These are phyloP conservation scores for Cadophora sp. DNA, from an alignment of 2,329 filamentous ascomycete species.

Conservation along the genomic window DNA sequence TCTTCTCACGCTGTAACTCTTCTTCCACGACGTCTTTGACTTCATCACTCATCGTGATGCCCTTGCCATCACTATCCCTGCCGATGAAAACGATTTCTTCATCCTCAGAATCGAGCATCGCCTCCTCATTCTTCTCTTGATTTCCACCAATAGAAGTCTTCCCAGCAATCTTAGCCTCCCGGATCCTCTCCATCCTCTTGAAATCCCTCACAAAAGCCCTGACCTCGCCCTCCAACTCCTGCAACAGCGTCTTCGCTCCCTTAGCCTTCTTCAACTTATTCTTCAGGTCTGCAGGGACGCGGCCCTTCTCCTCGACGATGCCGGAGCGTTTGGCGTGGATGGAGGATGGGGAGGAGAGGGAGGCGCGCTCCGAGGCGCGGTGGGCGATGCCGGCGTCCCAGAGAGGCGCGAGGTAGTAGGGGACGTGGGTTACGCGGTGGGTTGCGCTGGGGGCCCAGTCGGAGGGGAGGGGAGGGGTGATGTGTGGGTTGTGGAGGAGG, in stretches of 20 bases:
- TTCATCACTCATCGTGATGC: conserved; percentile 59
- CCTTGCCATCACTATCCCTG: conserved; percentile 51
- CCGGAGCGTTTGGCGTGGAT: conserved; percentile 43
- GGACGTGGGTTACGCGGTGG: conserved; percentile 77
- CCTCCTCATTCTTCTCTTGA: conserved; percentile 42
- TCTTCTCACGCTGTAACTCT: conserved; percentile 64
- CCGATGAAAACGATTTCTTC: conserved; percentile 94
- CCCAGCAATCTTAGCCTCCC: conserved; percentile 38
- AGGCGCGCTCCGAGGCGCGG: conserved; percentile 56
- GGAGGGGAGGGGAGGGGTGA: conserved; percentile 77
- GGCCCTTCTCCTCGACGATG: conserved; percentile 49
- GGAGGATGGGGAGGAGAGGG: conserved; percentile 37
- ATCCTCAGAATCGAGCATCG: conserved; percentile 62
- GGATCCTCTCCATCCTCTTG: conserved; percentile 55
- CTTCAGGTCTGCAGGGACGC: conserved; percentile 81
- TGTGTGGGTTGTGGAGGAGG: conserved; percentile 85
- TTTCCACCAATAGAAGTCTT: neutral
- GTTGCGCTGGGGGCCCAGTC: conserved; percentile 89
- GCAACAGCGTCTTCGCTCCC: conserved; percentile 80
- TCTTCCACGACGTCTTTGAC: conserved; percentile 59
- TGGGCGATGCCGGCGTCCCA: conserved; percentile 74
- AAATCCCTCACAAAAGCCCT: conserved; percentile 73
- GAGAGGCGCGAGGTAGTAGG: conserved; percentile 86
- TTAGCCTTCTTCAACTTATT: conserved; percentile 79
- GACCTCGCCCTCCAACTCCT: conserved; percentile 85